Evolutionary conservation across 2,329 filamentous ascomycete species (phyloP).

Genomic region (Mollisia scopiformis): DNA sequence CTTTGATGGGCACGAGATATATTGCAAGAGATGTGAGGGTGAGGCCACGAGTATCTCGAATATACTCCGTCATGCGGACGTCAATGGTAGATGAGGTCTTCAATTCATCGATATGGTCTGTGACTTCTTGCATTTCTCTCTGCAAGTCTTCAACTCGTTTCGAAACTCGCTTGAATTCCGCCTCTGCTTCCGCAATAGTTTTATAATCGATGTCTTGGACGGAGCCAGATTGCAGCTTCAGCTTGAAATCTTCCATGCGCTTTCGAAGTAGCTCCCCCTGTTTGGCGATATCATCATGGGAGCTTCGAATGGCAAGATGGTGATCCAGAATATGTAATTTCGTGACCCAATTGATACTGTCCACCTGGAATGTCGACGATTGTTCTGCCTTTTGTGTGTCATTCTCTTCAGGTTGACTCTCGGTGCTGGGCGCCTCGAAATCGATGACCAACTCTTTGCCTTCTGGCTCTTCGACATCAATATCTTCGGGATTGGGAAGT

Average conservation of each 20-base stretch:
- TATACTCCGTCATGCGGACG: conserved; percentile 49
- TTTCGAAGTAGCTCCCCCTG: conserved; percentile 22
- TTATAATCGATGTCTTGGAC: conserved; percentile 6
- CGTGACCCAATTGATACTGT: conserved; percentile 4
- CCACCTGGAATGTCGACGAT: not conserved
- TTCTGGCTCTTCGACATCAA: conserved; percentile 36
- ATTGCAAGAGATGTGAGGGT: conserved; percentile 57
- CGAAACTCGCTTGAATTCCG: conserved; percentile 10
- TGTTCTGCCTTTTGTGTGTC: not conserved
- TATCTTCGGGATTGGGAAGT: conserved; percentile 38
- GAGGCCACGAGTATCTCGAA: conserved; percentile 60
- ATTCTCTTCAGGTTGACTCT: not conserved
- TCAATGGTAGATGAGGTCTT: not conserved
- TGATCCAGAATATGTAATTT: conserved; percentile 10
- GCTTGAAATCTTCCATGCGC: conserved; percentile 25
- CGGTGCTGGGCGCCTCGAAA: conserved; percentile 21
- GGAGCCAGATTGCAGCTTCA: conserved; percentile 9
- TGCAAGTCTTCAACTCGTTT: conserved; percentile 12
- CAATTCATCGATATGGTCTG: conserved; percentile 12
- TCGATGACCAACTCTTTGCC: conserved; percentile 29
- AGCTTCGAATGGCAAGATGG: conserved; percentile 9
- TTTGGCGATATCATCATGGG: conserved; percentile 10
- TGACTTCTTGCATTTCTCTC: conserved; percentile 14
- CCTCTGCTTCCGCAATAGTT: conserved; percentile 4
- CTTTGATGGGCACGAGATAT: conserved; percentile 62